phyloP scores from a whole-genome alignment of 2,329 filamentous ascomycete genomes.

The Chaetomium strumarium region DNA sequence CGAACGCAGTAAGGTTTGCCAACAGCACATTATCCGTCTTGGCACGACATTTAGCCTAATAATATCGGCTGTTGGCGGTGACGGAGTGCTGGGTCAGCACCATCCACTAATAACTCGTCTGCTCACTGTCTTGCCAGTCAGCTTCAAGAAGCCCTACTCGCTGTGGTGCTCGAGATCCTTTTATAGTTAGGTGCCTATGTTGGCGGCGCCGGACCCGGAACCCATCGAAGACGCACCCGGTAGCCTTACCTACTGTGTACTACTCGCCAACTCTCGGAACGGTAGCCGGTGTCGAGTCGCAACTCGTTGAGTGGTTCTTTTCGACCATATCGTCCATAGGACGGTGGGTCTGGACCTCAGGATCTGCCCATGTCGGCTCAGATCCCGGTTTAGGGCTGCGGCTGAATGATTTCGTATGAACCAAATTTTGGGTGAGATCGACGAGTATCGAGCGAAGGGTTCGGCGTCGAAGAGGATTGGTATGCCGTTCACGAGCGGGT shows the following conservation, averaged over 20 bases:
- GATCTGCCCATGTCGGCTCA: too few species aligned
- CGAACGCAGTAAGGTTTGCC: constrained; percentile 7
- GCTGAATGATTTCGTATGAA: constrained; percentile 10
- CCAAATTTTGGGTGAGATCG: constrained; percentile 7
- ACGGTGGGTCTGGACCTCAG: too few species aligned
- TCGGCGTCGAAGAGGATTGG: neutral
- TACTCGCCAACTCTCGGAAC: neutral
- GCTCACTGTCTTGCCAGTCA: neutral
- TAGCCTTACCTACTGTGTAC: too few species aligned
- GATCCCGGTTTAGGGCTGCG: neutral
- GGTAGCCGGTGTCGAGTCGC: neutral
- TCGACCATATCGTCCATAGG: neutral
- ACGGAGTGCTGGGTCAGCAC: neutral
- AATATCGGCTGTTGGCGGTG: constrained; percentile 6
- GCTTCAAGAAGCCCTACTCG: neutral
- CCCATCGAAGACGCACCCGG: too few species aligned
- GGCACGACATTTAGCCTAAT: constrained; percentile 18
- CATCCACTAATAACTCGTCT: neutral
- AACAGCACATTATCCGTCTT: constrained; percentile 17
- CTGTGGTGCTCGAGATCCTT: too few species aligned
- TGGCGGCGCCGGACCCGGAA: too few species aligned
- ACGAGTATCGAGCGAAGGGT: neutral
- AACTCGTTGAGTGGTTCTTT: too few species aligned
- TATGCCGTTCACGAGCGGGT: neutral
- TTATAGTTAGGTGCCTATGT: too few species aligned